Evolutionary conservation across 140 eudicot genomes (phyloP).

Genomic region (Anethum foeniculum): DNA sequence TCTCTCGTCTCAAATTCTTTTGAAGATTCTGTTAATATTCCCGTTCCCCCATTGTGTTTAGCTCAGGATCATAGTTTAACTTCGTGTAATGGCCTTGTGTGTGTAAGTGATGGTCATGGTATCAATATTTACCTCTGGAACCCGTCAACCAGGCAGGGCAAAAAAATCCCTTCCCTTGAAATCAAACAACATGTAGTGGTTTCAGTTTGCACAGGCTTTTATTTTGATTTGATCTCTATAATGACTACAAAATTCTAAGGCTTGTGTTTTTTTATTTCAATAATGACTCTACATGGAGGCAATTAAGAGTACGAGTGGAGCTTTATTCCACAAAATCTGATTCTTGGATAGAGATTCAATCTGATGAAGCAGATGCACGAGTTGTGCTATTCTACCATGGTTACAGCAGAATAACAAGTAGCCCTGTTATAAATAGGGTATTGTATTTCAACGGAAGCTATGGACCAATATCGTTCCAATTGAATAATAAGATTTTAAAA

Average conservation of each 20-base stretch:
- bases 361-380: background rate
- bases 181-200: background rate
- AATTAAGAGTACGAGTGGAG: background rate
- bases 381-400: background rate
- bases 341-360: background rate
- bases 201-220: background rate
- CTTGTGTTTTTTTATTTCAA: background rate
- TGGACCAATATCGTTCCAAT: background rate
- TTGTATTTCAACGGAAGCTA: background rate
- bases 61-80: background rate
- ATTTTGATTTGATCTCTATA: background rate
- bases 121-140: background rate
- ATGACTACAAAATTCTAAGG: background rate
- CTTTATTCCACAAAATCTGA: background rate
- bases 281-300: background rate
- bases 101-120: background rate
- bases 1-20: background rate
- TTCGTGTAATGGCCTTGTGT: background rate
- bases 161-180: background rate
- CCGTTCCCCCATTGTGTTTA: background rate
- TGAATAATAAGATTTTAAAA: background rate
- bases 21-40: background rate
- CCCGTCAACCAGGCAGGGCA: background rate
- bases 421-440: background rate
- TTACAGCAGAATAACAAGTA: too few relatives aligned